Evolutionary conservation across 495 filamentous ascomycete species (phyloP), one percentile per base, ranked within the genome.

Genomic region (Platismatia glauca): DNA sequence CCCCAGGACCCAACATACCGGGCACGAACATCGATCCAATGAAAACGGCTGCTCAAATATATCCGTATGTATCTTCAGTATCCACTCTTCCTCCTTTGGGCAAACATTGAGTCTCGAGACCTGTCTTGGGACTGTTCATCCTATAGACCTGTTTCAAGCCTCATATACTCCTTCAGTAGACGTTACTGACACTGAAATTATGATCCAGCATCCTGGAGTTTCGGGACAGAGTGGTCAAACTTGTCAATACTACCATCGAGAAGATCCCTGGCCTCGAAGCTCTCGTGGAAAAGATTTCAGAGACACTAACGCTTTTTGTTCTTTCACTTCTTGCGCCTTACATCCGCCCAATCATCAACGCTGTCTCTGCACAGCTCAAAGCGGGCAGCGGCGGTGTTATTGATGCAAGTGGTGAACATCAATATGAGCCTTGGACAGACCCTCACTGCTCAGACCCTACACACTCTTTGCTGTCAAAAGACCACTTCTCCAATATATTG

Each of bases 401-500:
- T 55, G 83, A 82, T 65, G 82, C 91, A 31, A 89, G 87, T 55
- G 90, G 87, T 20, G 83, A 88, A 39, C 88, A 91, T 68, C 94
- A 97, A 75, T 89, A 86, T 63, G 91, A 93, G 70, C 89, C 89
- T 13, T 97, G 94, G 94, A 89, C 84, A 9, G 86, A 96, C 72
- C 84, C 89, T 8, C 77, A 81, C 56, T 94, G 89, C 78, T 87
- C 89, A 18, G 87, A 97, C 72, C 94, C 94, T 9, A 98, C 94
- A 5, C 94, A 61, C 33, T 61, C 59, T 20, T 39, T 61, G 20
- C 50, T 61, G 20, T 61, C 59, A 13, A 97, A 97, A 75, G 94
- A 98, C 68, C 94, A 98, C 71, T 97, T 97, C 69, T 88, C 88
- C 65, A 96, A 97, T 74, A 78, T 92, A 37, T 79, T 97, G 35